Evolutionary conservation across 352 stramenopile genomes (phyloP), one percentile per base, ranked within the genome.

Genomic region (Phytopythium mirpurense): DNA sequence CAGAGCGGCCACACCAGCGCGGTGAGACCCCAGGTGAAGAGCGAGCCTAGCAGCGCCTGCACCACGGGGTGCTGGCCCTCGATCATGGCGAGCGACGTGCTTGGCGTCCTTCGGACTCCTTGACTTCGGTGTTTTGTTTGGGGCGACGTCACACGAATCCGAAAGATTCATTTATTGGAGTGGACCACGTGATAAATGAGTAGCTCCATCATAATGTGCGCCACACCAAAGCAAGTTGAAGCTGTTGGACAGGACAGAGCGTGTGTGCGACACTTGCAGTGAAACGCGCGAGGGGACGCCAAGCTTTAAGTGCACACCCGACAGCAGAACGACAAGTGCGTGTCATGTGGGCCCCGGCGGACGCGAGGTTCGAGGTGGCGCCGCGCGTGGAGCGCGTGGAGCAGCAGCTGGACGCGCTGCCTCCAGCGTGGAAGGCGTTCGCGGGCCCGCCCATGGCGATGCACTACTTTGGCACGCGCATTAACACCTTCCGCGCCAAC

Each of bases 21-120:
- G 1, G 85, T 95, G 61, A 95, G 74, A 3, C 77, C 83, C 85
- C 85, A 95, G 24, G 85, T 95, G 27, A 93, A 58, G 55, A 93
- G 58, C 47, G 85, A 93, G 55, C 85, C 85, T 12, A 93, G 68
- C 44, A 93, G 72, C 52, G 85, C 85, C 64, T 95, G 83, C 36
- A 87, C 34, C 26, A 95, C 71, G 6, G 85, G 77, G 59, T 91
- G 75, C 21, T 80, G 65, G 38, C 82, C 77, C 29, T 81, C 72
- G 61, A 93, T 86, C 82, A 95, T 93, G 37, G 26, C 44, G 18
- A n/a, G n/a, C n/a, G n/a, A n/a, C n/a, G n/a, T n/a, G n/a, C n/a
- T n/a, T n/a, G n/a, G n/a, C n/a, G n/a, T n/a, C n/a, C n/a, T n/a
- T n/a, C n/a, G n/a, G n/a, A n/a, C n/a, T n/a, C n/a, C n/a, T n/a